Percentiles rank a stretch among this genome's conserved stretches.
Conservation (phyloP, 2,329 filamentous ascomycete species). For the Colletotrichum nymphaeae region DNA sequence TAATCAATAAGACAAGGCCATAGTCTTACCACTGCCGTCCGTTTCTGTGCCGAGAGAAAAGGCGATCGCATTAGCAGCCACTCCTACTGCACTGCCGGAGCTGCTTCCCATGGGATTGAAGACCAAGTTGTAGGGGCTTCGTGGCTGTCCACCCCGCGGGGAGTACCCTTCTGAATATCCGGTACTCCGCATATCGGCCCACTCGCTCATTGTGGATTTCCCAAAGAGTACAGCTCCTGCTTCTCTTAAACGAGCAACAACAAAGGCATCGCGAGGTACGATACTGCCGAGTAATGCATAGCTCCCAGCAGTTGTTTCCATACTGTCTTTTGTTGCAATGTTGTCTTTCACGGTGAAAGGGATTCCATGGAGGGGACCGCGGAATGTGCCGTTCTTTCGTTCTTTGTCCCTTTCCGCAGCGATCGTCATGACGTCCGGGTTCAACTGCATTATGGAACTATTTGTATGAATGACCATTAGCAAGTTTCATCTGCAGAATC, state of each 20-base stretch:
- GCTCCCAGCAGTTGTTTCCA: slow-evolving; percentile 80
- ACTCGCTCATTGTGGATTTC: slow-evolving; percentile 78
- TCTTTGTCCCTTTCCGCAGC: slow-evolving; percentile 71
- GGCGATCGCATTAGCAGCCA: slow-evolving; percentile 70
- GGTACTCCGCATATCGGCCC: slow-evolving; percentile 70
- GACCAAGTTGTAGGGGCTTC: slow-evolving; percentile 76
- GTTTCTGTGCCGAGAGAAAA: slow-evolving; percentile 81
- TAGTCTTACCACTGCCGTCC: slow-evolving; percentile 63
- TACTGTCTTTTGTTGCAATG: slow-evolving; percentile 73
- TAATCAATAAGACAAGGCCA: neutral
- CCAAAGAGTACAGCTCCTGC: slow-evolving; percentile 78
- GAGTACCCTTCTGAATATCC: slow-evolving; percentile 62
- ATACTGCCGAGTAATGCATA: slow-evolving; percentile 74
- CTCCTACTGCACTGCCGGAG: slow-evolving; percentile 73
- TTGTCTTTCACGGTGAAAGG: slow-evolving; percentile 82
- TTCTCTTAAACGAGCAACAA: slow-evolving; percentile 70
- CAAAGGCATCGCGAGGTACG: slow-evolving; percentile 74
- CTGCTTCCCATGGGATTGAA: slow-evolving; percentile 76
- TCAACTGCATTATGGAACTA: slow-evolving; percentile 72
- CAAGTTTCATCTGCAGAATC: no score
- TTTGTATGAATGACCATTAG: no score
- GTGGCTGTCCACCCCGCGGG: slow-evolving; percentile 70
- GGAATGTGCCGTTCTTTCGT: no score
- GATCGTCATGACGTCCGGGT: slow-evolving; percentile 74
- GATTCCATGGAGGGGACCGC: slow-evolving; percentile 79